These are phyloP conservation scores for Fomitopsis schrenkii DNA, from an alignment of 1,284 basidiomycete species.

Conservation along the genomic window DNA sequence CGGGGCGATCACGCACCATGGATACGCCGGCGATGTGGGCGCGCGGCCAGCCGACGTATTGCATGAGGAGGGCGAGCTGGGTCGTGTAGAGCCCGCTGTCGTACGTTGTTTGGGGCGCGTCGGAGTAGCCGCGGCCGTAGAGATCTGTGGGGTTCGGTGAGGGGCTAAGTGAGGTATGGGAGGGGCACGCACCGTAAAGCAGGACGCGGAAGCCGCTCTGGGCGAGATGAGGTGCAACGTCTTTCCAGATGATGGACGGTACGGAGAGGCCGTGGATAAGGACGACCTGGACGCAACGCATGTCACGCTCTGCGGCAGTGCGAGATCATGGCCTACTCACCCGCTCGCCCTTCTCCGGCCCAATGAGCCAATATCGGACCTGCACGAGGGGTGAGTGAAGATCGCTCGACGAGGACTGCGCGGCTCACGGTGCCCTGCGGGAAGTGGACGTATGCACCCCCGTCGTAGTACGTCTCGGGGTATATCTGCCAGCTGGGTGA, in stretches of 20 bases:
- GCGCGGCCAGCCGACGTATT: slow-evolving; percentile 66
- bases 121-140: slow-evolving; percentile 77
- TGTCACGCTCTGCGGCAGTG: neutral
- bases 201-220: slow-evolving; percentile 67
- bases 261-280: slow-evolving; percentile 78
- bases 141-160: slow-evolving; percentile 46
- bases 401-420: slow-evolving; percentile 6
- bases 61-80: slow-evolving; percentile 77
- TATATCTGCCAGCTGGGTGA: slow-evolving; percentile 64
- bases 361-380: slow-evolving; percentile 73
- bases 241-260: slow-evolving; percentile 71
- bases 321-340: neutral
- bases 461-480: slow-evolving; percentile 60
- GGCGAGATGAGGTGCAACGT: slow-evolving; percentile 60
- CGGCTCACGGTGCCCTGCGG: slow-evolving; percentile 52
- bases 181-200: slow-evolving; percentile 55
- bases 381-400: slow-evolving; percentile 24
- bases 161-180: neutral
- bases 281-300: slow-evolving; percentile 54
- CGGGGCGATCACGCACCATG: slow-evolving; percentile 46
- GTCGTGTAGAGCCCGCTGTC: slow-evolving; percentile 60
- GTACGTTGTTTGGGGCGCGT: slow-evolving; percentile 66
- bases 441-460: slow-evolving; percentile 59
- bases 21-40: slow-evolving; percentile 65
- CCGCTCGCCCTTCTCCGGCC: slow-evolving; percentile 21